Percentiles rank a stretch among this genome's conserved stretches.
Conservation (phyloP, 1,284 basidiomycete species). For the Ustilago loliicola region DNA sequence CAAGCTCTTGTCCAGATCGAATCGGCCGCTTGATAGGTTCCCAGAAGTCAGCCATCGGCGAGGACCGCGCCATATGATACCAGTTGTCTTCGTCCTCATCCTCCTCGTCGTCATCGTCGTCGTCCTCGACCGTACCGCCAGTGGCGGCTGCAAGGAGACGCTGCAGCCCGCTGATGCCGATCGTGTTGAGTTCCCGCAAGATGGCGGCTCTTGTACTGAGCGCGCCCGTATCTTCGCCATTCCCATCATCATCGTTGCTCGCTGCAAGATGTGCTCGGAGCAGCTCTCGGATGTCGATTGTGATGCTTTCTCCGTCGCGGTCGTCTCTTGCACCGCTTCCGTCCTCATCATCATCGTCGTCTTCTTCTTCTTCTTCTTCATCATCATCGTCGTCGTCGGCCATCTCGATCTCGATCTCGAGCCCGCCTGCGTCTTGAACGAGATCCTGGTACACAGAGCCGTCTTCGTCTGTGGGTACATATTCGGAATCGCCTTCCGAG, state of each 20-base stretch:
- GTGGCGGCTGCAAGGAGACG: constrained; percentile 51
- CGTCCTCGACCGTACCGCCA: constrained; percentile 41
- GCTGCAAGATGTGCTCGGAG: constrained; percentile 44
- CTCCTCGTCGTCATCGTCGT: constrained; percentile 49
- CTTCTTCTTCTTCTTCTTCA: constrained; percentile 19
- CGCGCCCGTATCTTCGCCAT: constrained; percentile 16
- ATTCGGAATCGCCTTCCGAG: constrained; percentile 42
- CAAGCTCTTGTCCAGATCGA: constrained; percentile 78
- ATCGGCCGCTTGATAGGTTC: constrained; percentile 76
- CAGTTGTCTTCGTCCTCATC: constrained; percentile 45
- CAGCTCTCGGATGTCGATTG: constrained; percentile 52
- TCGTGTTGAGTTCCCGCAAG: constrained; percentile 44
- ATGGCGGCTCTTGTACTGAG: constrained; percentile 38
- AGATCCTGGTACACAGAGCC: constrained; percentile 35
- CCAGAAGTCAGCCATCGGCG: constrained; percentile 61
- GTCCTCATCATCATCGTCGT: constrained; percentile 30
- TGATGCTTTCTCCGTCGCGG: constrained; percentile 36
- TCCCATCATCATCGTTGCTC: constrained; percentile 13
- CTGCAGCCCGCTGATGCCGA: constrained; percentile 54
- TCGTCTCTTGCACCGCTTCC: constrained; percentile 18
- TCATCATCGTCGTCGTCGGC: constrained; percentile 42
- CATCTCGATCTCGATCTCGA: constrained; percentile 49
- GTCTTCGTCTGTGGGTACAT: constrained; percentile 34
- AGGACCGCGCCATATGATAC: constrained; percentile 43
- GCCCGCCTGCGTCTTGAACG: constrained; percentile 36